Evolutionary conservation across 306 rosid species (phyloP).

Genomic region (Gillenia trifoliata): DNA sequence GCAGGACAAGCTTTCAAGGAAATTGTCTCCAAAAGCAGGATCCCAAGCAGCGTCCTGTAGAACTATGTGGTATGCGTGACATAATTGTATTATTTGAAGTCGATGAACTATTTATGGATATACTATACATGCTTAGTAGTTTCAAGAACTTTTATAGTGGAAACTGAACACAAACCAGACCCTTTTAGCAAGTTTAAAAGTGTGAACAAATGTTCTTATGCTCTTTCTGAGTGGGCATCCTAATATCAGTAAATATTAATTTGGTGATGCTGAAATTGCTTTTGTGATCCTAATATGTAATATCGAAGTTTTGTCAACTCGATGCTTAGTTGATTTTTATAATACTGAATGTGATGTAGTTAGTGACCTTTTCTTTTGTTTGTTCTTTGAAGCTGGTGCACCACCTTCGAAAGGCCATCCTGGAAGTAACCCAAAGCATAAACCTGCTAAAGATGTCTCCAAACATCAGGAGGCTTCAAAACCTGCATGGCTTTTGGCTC

Average conservation of each 20-base stretch:
- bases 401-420: slow-evolving; percentile 57
- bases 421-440: slow-evolving; percentile 33
- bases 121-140: not conserved
- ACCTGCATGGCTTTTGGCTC: slow-evolving; percentile 85
- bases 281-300: not conserved
- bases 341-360: not conserved
- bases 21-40: slow-evolving; percentile 72
- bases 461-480: slow-evolving; percentile 51
- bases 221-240: not conserved
- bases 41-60: slow-evolving; percentile 57
- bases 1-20: slow-evolving; percentile 82
- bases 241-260: not conserved
- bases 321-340: not conserved
- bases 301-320: not conserved
- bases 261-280: not conserved
- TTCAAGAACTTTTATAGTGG: not conserved
- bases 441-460: slow-evolving; percentile 24
- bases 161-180: not conserved
- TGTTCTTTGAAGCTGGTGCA: slow-evolving; percentile 39
- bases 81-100: not conserved
- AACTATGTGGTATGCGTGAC: slow-evolving; percentile 59
- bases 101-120: not conserved
- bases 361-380: slow-evolving; percentile 13
- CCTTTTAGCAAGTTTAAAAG: not conserved
- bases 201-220: not conserved